A percentile compares a stretch with the other conserved stretches of the same genome.
These are phyloP conservation scores for Erysimum cheiranthoides DNA, from an alignment of 345 rosid genomes.

Conservation along the genomic window DNA sequence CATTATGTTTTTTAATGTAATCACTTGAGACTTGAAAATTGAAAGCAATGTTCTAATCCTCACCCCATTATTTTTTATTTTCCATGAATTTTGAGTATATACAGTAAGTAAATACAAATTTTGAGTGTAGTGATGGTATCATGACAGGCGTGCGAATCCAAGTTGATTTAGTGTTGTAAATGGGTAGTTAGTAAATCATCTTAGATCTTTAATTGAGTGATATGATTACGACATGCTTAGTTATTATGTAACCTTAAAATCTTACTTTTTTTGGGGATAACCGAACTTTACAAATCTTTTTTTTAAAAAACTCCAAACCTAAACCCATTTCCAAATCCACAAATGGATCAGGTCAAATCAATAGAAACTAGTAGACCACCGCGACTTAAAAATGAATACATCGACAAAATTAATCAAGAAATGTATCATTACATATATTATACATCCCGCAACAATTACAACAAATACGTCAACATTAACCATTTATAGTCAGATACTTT, in stretches of 20 bases:
- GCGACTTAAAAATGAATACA: not conserved
- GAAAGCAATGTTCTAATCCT: not conserved
- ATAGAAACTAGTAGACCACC: not conserved
- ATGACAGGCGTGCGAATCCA: slow-evolving; percentile 38
- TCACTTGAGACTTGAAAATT: not conserved
- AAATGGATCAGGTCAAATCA: slow-evolving; percentile 23
- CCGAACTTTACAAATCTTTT: slow-evolving; percentile 5
- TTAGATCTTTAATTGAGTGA: slow-evolving; percentile 36
- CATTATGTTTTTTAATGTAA: slow-evolving; percentile 15
- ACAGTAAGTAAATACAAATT: not conserved
- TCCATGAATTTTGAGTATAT: not conserved
- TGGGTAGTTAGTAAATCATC: slow-evolving; percentile 29
- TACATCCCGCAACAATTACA: slow-evolving; percentile 2
- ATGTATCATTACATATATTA: not conserved
- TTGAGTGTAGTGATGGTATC: slow-evolving; percentile 5
- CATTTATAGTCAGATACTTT: not conserved
- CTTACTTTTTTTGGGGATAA: slow-evolving; percentile 30
- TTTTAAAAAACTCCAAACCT: slow-evolving; percentile 21
- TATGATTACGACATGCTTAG: slow-evolving; percentile 50
- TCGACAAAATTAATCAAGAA: not conserved
- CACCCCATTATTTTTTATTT: not conserved
- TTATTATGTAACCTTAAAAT: slow-evolving; percentile 37
- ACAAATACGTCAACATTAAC: not conserved
- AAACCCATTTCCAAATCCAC: not conserved
- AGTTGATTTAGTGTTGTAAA: slow-evolving; percentile 34